A percentile compares a stretch with the other conserved stretches of the same genome.
Evolutionary conservation across 2,329 filamentous ascomycete genomes (phyloP).

Genomic region (Pestalotiopsis sp.): DNA sequence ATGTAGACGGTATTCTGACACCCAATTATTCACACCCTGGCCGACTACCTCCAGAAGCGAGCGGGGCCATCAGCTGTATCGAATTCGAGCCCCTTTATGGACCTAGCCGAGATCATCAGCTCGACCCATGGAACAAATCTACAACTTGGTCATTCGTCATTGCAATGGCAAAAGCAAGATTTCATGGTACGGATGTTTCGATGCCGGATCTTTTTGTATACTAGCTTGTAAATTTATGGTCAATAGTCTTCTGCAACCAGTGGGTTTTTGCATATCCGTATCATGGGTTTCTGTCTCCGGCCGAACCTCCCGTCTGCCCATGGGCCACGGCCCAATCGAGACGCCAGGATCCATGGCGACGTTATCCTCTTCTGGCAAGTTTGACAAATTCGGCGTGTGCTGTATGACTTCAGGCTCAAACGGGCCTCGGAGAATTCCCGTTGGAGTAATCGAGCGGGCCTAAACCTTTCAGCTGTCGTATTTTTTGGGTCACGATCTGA

Average conservation of each 20-base stretch:
- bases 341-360: not conserved
- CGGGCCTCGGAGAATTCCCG: not conserved
- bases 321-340: not conserved
- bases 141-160: not conserved
- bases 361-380: not conserved
- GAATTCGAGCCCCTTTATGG: not conserved
- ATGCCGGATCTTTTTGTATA: not conserved
- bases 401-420: not conserved
- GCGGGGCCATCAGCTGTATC: not conserved
- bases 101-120: not conserved
- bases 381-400: not conserved
- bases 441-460: not conserved
- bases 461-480: not conserved
- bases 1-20: not conserved
- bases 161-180: not conserved
- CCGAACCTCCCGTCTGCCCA: not conserved
- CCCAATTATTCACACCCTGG: not conserved
- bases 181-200: not conserved
- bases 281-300: not conserved
- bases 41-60: not conserved
- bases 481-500: not conserved
- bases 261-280: not conserved
- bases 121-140: not conserved
- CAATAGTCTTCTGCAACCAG: not conserved
- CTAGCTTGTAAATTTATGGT: not conserved